Conservation (phyloP, 805 yeast genomes). For the Candida glaebosa region DNA sequence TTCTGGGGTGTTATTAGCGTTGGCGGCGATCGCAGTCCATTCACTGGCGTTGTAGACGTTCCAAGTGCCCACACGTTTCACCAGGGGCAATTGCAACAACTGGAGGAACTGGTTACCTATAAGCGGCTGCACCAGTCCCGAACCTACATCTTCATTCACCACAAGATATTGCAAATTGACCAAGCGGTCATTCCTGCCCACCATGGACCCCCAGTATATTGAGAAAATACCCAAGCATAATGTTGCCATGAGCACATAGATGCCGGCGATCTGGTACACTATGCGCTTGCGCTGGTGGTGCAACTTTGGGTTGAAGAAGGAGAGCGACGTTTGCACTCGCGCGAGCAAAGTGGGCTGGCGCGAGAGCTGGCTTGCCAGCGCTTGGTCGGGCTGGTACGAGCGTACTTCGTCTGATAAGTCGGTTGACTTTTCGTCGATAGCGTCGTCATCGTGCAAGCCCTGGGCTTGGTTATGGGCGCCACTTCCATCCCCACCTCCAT, state of each 20-base stretch:
- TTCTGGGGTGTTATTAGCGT: constrained; percentile 23
- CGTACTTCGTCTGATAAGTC: background rate
- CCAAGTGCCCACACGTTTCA: constrained; percentile 35
- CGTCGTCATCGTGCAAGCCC: too few relatives aligned
- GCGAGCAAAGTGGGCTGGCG: constrained; percentile 14
- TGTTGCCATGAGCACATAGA: constrained; percentile 29
- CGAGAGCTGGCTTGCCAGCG: background rate
- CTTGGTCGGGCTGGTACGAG: background rate
- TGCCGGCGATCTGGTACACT: constrained; percentile 14
- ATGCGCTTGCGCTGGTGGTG: constrained; percentile 17
- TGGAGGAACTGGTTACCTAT: constrained; percentile 48
- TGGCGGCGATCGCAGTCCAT: constrained; percentile 25
- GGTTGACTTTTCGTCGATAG: too few relatives aligned
- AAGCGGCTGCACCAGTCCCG: constrained; percentile 30
- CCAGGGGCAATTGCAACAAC: constrained; percentile 19
- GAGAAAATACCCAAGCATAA: constrained; percentile 33
- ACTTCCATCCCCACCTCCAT: too few relatives aligned
- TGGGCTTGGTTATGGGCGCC: too few relatives aligned
- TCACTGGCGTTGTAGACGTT: constrained; percentile 23
- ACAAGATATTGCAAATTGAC: constrained; percentile 34
- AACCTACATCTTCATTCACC: constrained; percentile 28
- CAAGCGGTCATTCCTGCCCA: constrained; percentile 25
- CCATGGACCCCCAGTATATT: constrained; percentile 41
- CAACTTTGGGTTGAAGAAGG: constrained; percentile 30
- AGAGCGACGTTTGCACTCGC: constrained; percentile 23